Evolutionary conservation across 2,329 filamentous ascomycete species (phyloP), one percentile per base, ranked within the genome.

Genomic region (Fusarium robinianum): DNA sequence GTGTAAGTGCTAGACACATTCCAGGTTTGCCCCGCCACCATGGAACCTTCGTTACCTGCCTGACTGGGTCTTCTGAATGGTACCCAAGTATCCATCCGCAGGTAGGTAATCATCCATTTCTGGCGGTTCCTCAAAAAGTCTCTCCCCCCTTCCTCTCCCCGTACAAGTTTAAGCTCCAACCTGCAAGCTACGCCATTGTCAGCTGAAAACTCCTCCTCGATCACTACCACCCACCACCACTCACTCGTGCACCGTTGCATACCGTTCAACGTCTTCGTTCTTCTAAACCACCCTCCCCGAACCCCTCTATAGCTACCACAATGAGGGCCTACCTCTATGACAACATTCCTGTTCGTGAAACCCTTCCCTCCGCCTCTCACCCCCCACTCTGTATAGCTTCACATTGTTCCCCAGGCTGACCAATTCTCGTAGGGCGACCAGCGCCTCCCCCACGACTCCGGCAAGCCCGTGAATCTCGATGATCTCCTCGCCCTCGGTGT

Each of bases 361-460:
- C 18, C 40, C 37, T 12, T 27, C 16, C 8, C n/a, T n/a, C 25
- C 16, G 8, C 25, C 16, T 12, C 8, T 2, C 15, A 5, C 14
- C 23, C 36, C 10, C 18, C 16, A 31, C 8, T 17, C 18, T 41
- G 30, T 44, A 33, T 31, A 19, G 21, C 10, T 11, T 18, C 31
- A 18, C 22, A 17, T 18, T n/a, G 17, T 16, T 17, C 16, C 18
- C 12, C 26, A 5, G 23, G 29, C 48, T 43, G 41, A 53, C 43
- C n/a, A 49, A 33, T 33, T 15, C 27, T 65, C 17, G 5, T 27
- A 95, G 89, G 91, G 90, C 73, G 94, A 99, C 78, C 94, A 96
- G 74, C 90, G 94, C 65, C 80, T 87, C 29, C 81, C 88, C 39
- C 94, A 99, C 73, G 85, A 96, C 73, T 95, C 90, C 14, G 88